A percentile compares a stretch with the other conserved stretches of the same genome.
Conservation (phyloP, 1,284 basidiomycete genomes). For the Cryptococcus sp. region DNA sequence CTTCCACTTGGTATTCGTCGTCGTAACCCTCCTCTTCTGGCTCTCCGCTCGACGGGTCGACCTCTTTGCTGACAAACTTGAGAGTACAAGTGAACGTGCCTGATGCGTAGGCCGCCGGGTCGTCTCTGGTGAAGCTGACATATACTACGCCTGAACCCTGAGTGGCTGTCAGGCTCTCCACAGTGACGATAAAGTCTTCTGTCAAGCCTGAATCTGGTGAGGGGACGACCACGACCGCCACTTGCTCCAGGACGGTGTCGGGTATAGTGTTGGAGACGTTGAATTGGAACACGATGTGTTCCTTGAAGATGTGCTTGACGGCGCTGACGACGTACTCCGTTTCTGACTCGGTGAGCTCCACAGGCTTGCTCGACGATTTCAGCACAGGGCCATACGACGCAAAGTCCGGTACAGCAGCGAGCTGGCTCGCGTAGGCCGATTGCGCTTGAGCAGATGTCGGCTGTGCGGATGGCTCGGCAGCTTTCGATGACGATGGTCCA, state of each 20-base stretch:
- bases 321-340: slow-evolving; percentile 97
- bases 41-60: slow-evolving; percentile 93
- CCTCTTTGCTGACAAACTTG: slow-evolving; percentile 95
- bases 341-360: slow-evolving; percentile 91
- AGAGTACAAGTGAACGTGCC: slow-evolving; percentile 92
- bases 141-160: slow-evolving; percentile 82
- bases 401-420: slow-evolving; percentile 84
- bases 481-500: slow-evolving; percentile 61
- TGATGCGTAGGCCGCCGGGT: slow-evolving; percentile 72
- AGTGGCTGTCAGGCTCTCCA: slow-evolving; percentile 67
- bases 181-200: slow-evolving; percentile 94
- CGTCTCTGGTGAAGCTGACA: slow-evolving; percentile 87
- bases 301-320: slow-evolving; percentile 95
- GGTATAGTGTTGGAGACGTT: slow-evolving; percentile 98
- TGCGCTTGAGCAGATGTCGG: slow-evolving; percentile 73
- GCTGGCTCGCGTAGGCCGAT: slow-evolving; percentile 81
- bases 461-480: slow-evolving; percentile 62
- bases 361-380: slow-evolving; percentile 78
- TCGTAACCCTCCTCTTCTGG: slow-evolving; percentile 98
- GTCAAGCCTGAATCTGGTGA: slow-evolving; percentile 72
- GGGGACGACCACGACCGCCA: slow-evolving; percentile 89
- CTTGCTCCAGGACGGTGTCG: slow-evolving; percentile 94
- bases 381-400: slow-evolving; percentile 81
- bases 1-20: slow-evolving; percentile 97
- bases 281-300: slow-evolving; percentile 98